Percentiles rank a stretch among this genome's conserved stretches.
Evolutionary conservation across 257 asterid species (phyloP).

Genomic region (Ilex asprella): DNA sequence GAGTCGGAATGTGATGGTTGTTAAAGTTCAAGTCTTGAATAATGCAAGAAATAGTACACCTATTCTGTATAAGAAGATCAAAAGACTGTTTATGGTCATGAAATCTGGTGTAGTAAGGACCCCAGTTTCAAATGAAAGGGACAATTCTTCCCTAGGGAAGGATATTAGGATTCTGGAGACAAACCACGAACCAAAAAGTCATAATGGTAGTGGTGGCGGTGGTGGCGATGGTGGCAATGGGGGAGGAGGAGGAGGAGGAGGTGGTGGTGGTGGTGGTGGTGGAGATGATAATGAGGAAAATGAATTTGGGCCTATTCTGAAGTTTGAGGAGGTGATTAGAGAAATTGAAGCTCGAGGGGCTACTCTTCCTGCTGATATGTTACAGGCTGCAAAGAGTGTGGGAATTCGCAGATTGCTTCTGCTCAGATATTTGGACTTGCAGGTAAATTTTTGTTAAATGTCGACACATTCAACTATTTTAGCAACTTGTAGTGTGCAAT

Average conservation of each 20-base stretch:
- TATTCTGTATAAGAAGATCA: constrained; percentile 14
- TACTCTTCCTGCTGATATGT: constrained; percentile 82
- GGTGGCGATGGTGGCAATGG: constrained; percentile 20
- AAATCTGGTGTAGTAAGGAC: constrained; percentile 25
- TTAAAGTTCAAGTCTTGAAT: constrained; percentile 17
- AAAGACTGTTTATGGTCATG: constrained; percentile 33
- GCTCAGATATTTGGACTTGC: constrained; percentile 78
- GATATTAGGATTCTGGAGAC: constrained; percentile 24
- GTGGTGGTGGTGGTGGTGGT: constrained; percentile 35
- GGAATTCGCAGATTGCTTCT: constrained; percentile 68
- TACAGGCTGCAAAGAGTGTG: constrained; percentile 82
- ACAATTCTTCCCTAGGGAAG: constrained; percentile 17
- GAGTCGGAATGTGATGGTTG: constrained; percentile 18
- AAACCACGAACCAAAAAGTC: constrained; percentile 13
- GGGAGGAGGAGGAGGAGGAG: constrained; percentile 33
- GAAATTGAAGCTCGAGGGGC: constrained; percentile 78
- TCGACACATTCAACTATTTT: background rate
- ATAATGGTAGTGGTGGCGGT: constrained; percentile 21
- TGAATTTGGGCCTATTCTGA: constrained; percentile 79
- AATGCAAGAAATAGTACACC: constrained; percentile 15
- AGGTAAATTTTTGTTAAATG: constrained; percentile 33
- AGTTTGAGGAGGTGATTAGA: constrained; percentile 81
- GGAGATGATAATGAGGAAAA: constrained; percentile 57
- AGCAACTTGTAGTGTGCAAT: background rate
- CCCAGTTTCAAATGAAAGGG: constrained; percentile 22